Conservation (phyloP, 2,329 filamentous ascomycete genomes). For the Zasmidium angulare region DNA sequence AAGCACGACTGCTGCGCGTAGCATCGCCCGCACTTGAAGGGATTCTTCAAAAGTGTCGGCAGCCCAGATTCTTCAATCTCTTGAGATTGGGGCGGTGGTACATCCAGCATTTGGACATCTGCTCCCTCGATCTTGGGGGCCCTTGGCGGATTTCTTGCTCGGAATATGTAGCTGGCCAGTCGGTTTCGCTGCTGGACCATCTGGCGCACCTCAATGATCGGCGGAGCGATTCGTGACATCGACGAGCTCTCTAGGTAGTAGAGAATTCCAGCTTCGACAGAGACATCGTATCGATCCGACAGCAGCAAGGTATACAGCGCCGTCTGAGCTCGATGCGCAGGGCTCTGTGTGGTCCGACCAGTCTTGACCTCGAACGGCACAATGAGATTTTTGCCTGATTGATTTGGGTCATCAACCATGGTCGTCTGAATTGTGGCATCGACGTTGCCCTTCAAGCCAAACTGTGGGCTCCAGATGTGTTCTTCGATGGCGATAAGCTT, state of each 20-base stretch:
- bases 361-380: slow-evolving; percentile 97
- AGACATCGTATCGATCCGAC: slow-evolving; percentile 91
- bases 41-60: slow-evolving; percentile 80
- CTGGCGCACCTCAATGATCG: slow-evolving; percentile 84
- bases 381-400: slow-evolving; percentile 60
- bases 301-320: slow-evolving; percentile 89
- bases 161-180: slow-evolving; percentile 76
- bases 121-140: background rate
- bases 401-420: slow-evolving; percentile 68
- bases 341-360: slow-evolving; percentile 74
- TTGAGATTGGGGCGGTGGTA: slow-evolving; percentile 16
- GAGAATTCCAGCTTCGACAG: slow-evolving; percentile 84
- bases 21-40: slow-evolving; percentile 79
- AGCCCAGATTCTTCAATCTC: slow-evolving; percentile 58
- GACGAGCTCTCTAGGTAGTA: slow-evolving; percentile 94
- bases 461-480: slow-evolving; percentile 97
- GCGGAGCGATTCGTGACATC: slow-evolving; percentile 78
- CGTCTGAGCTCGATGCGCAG: slow-evolving; percentile 87
- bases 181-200: slow-evolving; percentile 97
- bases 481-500: slow-evolving; percentile 97
- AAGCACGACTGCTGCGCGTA: slow-evolving; percentile 92
- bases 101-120: background rate
- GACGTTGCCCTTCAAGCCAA: slow-evolving; percentile 95
- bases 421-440: slow-evolving; percentile 92
- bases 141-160: slow-evolving; percentile 25